Evolutionary conservation across 2,329 filamentous ascomycete species (phyloP).

Genomic region (Colletotrichum magnum): DNA sequence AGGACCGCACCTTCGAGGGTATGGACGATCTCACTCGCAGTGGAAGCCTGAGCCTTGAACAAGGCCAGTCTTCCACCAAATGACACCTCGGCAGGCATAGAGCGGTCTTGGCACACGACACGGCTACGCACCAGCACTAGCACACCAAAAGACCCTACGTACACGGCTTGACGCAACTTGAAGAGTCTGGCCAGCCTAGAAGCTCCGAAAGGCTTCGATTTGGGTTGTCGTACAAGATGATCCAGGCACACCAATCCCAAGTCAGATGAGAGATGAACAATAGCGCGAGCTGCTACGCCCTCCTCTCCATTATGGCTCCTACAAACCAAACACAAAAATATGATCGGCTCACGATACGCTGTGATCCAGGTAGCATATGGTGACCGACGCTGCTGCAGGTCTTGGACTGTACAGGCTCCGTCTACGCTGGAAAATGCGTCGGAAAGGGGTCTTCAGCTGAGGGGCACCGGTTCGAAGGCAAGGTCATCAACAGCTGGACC

Average conservation of each 20-base stretch:
- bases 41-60: not conserved
- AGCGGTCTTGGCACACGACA: conserved; percentile 10
- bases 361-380: not conserved
- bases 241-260: conserved; percentile 34
- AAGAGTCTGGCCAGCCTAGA: not conserved
- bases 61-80: not conserved
- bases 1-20: no score
- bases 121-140: not conserved
- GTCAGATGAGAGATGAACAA: not conserved
- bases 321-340: not conserved
- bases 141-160: conserved; percentile 1
- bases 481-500: not conserved
- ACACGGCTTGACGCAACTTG: conserved; percentile 3
- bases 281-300: not conserved
- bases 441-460: no score
- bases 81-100: not conserved
- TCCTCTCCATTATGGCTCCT: not conserved
- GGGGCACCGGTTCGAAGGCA: not conserved
- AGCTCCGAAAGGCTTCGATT: not conserved
- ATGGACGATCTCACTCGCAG: not conserved
- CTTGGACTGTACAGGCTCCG: not conserved
- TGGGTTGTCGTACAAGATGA: conserved; percentile 17
- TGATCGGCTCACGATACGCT: not conserved
- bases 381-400: conserved; percentile 12
- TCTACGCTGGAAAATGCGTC: not conserved